These are phyloP conservation scores for Anisodus acutangulus DNA, from an alignment of 257 asterid species.

Conservation along the genomic window DNA sequence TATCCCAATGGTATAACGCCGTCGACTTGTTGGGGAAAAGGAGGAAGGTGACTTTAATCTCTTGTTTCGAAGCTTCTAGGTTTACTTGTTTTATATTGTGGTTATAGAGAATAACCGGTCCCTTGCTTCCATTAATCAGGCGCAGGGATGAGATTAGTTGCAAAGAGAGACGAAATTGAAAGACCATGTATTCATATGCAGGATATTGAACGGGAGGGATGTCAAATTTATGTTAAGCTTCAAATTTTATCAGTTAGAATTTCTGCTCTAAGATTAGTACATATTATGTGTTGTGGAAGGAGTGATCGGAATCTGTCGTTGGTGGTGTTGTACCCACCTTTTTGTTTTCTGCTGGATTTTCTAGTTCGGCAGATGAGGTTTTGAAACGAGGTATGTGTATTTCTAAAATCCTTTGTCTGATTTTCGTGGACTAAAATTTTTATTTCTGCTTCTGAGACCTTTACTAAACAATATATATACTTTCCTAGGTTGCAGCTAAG, in stretches of 20 bases:
- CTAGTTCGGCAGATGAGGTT: neutral
- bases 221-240: neutral
- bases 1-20: too few relatives aligned
- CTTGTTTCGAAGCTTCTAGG: too few relatives aligned
- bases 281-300: neutral
- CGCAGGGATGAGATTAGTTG: too few relatives aligned
- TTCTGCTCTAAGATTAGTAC: neutral
- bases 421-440: neutral
- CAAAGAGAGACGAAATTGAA: neutral
- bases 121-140: too few relatives aligned
- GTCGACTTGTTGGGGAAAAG: too few relatives aligned
- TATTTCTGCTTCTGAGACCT: neutral
- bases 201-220: neutral
- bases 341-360: neutral
- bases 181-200: neutral
- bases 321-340: neutral
- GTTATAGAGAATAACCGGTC: too few relatives aligned
- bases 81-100: too few relatives aligned
- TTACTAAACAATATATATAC: neutral
- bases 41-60: too few relatives aligned
- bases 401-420: neutral
- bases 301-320: neutral
- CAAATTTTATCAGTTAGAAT: neutral
- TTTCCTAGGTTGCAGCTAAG: conserved; percentile 29
- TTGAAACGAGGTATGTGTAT: neutral